phyloP scores from a whole-genome alignment of 768 basidiomycete species.

The Mycena rebaudengoi region DNA sequence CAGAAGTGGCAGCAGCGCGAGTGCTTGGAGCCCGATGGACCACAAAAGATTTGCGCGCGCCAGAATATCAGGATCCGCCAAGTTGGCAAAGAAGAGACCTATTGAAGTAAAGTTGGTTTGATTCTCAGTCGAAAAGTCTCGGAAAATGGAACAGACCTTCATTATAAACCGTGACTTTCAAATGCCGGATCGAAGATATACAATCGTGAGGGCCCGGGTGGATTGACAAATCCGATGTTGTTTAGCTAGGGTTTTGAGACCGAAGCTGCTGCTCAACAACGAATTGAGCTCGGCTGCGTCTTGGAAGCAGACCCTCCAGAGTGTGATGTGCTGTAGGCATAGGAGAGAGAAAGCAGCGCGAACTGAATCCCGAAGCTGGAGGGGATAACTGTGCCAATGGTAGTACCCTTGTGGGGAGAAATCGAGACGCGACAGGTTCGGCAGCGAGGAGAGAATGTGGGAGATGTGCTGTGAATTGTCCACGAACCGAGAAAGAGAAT shows the following conservation, averaged over 20 bases:
- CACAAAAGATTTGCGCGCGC: constrained; percentile 2
- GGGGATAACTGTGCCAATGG: background rate
- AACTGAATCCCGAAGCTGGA: background rate
- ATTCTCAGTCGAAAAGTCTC: no score
- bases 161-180: no score
- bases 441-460: constrained; percentile 3
- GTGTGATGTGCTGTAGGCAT: constrained; percentile 16
- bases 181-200: constrained; percentile 9
- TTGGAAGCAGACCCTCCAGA: constrained; percentile 10
- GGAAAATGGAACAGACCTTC: no score
- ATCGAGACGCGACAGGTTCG: constrained; percentile 12
- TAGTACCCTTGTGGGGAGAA: background rate
- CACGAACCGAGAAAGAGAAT: background rate
- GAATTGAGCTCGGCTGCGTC: constrained; percentile 12
- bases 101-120: constrained; percentile 4
- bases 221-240: background rate
- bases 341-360: background rate
- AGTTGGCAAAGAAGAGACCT: background rate
- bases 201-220: background rate
- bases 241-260: constrained; percentile 15
- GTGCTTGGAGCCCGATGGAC: constrained; percentile 7
- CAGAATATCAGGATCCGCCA: background rate
- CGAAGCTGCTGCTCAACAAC: background rate
- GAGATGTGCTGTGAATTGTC: background rate
- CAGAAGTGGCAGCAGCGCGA: constrained; percentile 9